Evolutionary conservation across 2,329 filamentous ascomycete species (phyloP).

Genomic region (Bipolaris gigantea): DNA sequence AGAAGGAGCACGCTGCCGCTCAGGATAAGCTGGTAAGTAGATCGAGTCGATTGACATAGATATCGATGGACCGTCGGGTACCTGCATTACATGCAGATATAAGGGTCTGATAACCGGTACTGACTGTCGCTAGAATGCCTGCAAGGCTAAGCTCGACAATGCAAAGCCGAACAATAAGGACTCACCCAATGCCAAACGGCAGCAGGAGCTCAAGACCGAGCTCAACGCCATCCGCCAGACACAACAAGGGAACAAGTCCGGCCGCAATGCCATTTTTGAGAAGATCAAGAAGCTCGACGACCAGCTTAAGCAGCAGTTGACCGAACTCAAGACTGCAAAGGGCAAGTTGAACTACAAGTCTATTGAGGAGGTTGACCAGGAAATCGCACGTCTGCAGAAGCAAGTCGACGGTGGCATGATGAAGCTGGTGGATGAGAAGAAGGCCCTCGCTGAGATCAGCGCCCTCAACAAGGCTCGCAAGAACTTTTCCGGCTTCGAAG

Average conservation of each 20-base stretch:
- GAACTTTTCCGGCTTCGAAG: slow-evolving; percentile 83
- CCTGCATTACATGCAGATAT: slow-evolving; percentile 13
- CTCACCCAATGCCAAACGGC: slow-evolving; percentile 77
- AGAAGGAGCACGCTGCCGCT: slow-evolving; percentile 81
- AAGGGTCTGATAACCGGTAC: not conserved
- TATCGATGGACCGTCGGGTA: slow-evolving; percentile 14
- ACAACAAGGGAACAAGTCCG: slow-evolving; percentile 84
- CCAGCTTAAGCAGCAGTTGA: slow-evolving; percentile 79
- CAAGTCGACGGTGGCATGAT: slow-evolving; percentile 87
- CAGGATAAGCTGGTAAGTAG: slow-evolving; percentile 68
- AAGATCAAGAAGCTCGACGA: slow-evolving; percentile 92
- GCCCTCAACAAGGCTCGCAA: slow-evolving; percentile 86
- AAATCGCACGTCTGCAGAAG: slow-evolving; percentile 79
- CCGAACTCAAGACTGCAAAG: slow-evolving; percentile 84
- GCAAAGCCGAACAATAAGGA: slow-evolving; percentile 81
- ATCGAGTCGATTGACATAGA: not conserved
- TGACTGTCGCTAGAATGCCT: slow-evolving; percentile 64
- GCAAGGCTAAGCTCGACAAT: slow-evolving; percentile 85
- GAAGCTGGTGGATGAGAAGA: slow-evolving; percentile 97
- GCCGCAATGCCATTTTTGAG: slow-evolving; percentile 76
- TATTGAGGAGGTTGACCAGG: slow-evolving; percentile 80
- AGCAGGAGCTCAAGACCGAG: slow-evolving; percentile 81
- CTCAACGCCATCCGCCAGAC: slow-evolving; percentile 81
- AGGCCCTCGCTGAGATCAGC: slow-evolving; percentile 81
- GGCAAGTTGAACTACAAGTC: slow-evolving; percentile 83